A percentile compares a stretch with the other conserved stretches of the same genome.
Conservation (phyloP, 2,329 filamentous ascomycete genomes). For the Epichloe brachyelytri region DNA sequence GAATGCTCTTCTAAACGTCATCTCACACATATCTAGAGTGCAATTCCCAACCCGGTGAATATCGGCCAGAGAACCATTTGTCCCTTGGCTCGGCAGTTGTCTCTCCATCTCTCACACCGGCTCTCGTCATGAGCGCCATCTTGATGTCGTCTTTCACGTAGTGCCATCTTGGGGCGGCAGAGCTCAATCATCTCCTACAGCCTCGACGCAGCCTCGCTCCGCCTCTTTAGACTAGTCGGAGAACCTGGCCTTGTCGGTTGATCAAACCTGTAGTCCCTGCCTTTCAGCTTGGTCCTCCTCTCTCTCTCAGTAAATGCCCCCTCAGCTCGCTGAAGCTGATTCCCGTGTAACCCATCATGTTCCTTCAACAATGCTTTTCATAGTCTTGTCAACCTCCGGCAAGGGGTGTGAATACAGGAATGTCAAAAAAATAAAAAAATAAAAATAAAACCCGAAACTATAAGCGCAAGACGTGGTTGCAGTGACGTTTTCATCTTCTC, state of each 20-base stretch:
- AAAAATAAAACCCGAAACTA: background rate
- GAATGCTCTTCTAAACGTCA: too few species aligned
- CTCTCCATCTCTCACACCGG: background rate
- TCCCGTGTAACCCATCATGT: background rate
- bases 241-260: background rate
- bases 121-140: background rate
- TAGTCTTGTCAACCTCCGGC: background rate
- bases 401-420: background rate
- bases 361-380: slow-evolving; percentile 3
- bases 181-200: background rate
- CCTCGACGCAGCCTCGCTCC: background rate
- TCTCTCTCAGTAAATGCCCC: background rate
- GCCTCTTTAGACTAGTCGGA: background rate
- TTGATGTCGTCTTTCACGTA: too few species aligned
- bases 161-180: background rate
- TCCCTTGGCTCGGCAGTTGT: background rate
- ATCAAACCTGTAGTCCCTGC: background rate
- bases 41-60: background rate
- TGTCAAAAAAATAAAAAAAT: background rate
- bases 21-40: background rate
- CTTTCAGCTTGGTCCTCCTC: background rate
- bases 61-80: background rate
- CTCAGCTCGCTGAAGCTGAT: background rate
- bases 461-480: background rate
- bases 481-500: background rate